phyloP scores from a whole-genome alignment of 352 stramenopile genomes.

The Phytopythium boreale region DNA sequence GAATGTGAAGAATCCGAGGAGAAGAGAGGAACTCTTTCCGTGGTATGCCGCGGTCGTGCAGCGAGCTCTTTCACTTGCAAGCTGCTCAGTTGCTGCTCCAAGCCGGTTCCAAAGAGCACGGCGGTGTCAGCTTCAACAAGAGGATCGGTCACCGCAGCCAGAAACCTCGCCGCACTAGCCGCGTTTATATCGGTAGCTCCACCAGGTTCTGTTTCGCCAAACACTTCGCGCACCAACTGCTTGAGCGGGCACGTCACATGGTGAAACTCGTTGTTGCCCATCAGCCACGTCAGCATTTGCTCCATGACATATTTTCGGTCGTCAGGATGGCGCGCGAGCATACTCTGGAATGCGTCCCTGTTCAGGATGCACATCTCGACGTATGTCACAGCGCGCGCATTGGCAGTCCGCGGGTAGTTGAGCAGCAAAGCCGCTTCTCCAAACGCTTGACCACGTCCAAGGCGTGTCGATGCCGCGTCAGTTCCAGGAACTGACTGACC shows the following conservation, averaged over 20 bases:
- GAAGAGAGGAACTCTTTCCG: neutral
- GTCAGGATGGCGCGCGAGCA: constrained; percentile 25
- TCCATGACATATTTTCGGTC: constrained; percentile 30
- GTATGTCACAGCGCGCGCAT: constrained; percentile 36
- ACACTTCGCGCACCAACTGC: constrained; percentile 22
- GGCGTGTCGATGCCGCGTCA: neutral
- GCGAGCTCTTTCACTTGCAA: neutral
- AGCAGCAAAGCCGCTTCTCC: constrained; percentile 50
- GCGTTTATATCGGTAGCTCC: neutral
- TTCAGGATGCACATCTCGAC: constrained; percentile 47
- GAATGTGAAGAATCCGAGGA: neutral
- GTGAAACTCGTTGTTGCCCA: constrained; percentile 31
- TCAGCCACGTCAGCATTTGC: constrained; percentile 30
- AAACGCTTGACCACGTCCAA: constrained; percentile 29
- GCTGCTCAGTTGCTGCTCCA: neutral
- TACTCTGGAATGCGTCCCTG: constrained; percentile 25
- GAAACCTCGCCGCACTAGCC: neutral
- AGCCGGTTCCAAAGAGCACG: neutral
- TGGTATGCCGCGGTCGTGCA: neutral
- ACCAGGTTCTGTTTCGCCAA: neutral
- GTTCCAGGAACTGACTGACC: neutral
- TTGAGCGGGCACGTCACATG: constrained; percentile 22
- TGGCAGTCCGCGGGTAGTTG: constrained; percentile 39
- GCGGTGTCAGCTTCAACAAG: neutral
- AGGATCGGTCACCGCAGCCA: neutral